Percentiles rank a stretch among this genome's conserved stretches.
Evolutionary conservation across 768 basidiomycete species (phyloP).

Genomic region (Panellus pusillus): DNA sequence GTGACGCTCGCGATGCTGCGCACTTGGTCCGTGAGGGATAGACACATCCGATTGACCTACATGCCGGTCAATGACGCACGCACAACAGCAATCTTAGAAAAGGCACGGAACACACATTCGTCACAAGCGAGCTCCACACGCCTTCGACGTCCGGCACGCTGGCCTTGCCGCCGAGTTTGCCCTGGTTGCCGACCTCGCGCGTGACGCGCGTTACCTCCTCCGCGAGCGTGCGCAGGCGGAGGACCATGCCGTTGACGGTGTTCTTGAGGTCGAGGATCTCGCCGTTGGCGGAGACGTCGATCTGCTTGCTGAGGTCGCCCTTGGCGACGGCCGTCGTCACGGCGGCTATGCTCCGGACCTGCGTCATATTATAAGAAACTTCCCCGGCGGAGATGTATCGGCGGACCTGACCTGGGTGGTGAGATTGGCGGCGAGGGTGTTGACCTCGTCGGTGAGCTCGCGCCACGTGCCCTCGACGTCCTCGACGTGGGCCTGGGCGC

Average conservation of each 20-base stretch:
- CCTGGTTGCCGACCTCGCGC: slow-evolving; percentile 51
- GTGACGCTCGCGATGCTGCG: slow-evolving; percentile 76
- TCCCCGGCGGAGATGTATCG: too few species aligned
- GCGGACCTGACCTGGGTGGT: slow-evolving; percentile 46
- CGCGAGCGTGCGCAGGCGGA: slow-evolving; percentile 78
- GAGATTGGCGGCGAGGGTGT: slow-evolving; percentile 64
- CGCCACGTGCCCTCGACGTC: slow-evolving; percentile 74
- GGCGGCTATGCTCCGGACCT: slow-evolving; percentile 77
- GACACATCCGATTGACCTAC: slow-evolving; percentile 50
- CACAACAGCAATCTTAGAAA: not conserved
- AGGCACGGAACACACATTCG: slow-evolving; percentile 59
- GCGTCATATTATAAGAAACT: too few species aligned
- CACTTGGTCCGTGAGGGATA: slow-evolving; percentile 68
- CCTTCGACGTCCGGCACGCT: slow-evolving; percentile 75
- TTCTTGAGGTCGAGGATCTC: slow-evolving; percentile 90
- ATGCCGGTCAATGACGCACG: not conserved
- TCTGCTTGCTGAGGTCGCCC: slow-evolving; percentile 71
- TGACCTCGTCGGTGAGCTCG: slow-evolving; percentile 60
- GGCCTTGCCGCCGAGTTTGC: slow-evolving; percentile 40
- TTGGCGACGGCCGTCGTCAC: slow-evolving; percentile 73
- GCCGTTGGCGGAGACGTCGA: slow-evolving; percentile 86
- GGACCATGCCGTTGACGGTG: slow-evolving; percentile 96
- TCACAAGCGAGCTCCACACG: slow-evolving; percentile 74
- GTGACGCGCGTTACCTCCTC: slow-evolving; percentile 85
- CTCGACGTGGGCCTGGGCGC: slow-evolving; percentile 71